phyloP scores from a whole-genome alignment of 2,329 filamentous ascomycete genomes.

The Arthroderma sp. region DNA sequence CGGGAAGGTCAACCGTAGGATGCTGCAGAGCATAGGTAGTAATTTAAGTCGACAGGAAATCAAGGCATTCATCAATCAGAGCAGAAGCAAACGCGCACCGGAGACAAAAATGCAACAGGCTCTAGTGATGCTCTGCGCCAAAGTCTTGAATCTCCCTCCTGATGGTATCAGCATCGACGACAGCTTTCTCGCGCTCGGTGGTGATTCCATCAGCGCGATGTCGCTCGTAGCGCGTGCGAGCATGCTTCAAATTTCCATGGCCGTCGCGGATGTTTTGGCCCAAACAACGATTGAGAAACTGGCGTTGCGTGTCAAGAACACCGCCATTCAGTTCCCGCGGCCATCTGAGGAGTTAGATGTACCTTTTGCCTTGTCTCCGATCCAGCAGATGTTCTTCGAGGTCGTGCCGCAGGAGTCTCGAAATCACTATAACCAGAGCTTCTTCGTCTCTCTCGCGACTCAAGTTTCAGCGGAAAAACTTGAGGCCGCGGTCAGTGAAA shows the following conservation, averaged over 20 bases:
- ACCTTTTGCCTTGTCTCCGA: slow-evolving; percentile 27
- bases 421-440: slow-evolving; percentile 16
- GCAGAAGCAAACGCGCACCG: not conserved
- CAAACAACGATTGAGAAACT: not conserved
- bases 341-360: slow-evolving; percentile 5
- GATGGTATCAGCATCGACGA: not conserved
- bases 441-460: slow-evolving; percentile 7
- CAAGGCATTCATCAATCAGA: not conserved
- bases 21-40: slow-evolving; percentile 17
- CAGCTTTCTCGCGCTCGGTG: slow-evolving; percentile 6
- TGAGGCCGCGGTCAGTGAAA: slow-evolving; percentile 6
- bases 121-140: slow-evolving; percentile 21
- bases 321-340: not conserved
- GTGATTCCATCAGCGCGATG: slow-evolving; percentile 10
- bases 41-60: slow-evolving; percentile 14
- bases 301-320: not conserved
- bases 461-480: not conserved
- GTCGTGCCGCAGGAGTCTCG: slow-evolving; percentile 6
- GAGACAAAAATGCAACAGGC: not conserved
- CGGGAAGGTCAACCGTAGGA: slow-evolving; percentile 30
- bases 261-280: slow-evolving; percentile 6
- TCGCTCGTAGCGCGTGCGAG: slow-evolving; percentile 2
- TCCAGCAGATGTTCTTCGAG: slow-evolving; percentile 29
- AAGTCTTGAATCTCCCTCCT: slow-evolving; percentile 24
- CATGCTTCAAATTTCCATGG: not conserved